Evolutionary conservation across 2,329 filamentous ascomycete genomes (phyloP), one percentile per base, ranked within the genome.

Genomic region (Metarhizium sp.): DNA sequence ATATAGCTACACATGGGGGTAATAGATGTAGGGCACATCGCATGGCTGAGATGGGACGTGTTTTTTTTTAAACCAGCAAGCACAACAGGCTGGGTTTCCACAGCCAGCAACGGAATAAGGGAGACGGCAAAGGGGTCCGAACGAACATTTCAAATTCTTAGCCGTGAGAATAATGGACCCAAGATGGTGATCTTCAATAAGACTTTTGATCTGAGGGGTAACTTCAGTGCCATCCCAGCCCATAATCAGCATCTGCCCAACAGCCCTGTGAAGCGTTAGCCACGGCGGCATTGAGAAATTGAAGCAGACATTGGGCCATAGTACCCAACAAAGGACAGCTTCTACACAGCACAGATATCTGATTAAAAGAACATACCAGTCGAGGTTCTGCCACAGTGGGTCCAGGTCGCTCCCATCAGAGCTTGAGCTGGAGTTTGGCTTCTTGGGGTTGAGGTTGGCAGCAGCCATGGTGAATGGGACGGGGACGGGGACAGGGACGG

Each of bases 161-260:
- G 88, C 88, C 43, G 88, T 92, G 59, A 94, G 74, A 57, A 91
- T 77, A 65, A 97, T 88, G 53, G 90, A 94, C 55, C 94, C 94
- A 50, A 99, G 78, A 69, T 97, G 88, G 68, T 92, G 84, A 62
- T 90, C 81, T 68, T 89, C 84, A 65, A 95, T 94, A 61, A 92
- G 79, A 63, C 82, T 85, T 61, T 82, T 84, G 67, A 94, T 91
- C 70, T 92, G 88, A 58, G 88, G 88, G 30, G 88, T 92, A 54
- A 94, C 85, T 68, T 88, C 82, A 55, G 87, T 90, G 58, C 89
- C 89, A 76, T 94, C 88, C 78, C 90, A 95, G 69, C 88, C 88
- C 85, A 91, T 89, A 69, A 88, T 86, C 70, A 90, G 78, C 75
- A 86, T 81, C 76, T 90, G 87, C 58, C 87, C 87, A 75, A 90